These are phyloP conservation scores for Fusarium gaditjirri DNA, from an alignment of 2,329 filamentous ascomycete species.

Conservation along the genomic window DNA sequence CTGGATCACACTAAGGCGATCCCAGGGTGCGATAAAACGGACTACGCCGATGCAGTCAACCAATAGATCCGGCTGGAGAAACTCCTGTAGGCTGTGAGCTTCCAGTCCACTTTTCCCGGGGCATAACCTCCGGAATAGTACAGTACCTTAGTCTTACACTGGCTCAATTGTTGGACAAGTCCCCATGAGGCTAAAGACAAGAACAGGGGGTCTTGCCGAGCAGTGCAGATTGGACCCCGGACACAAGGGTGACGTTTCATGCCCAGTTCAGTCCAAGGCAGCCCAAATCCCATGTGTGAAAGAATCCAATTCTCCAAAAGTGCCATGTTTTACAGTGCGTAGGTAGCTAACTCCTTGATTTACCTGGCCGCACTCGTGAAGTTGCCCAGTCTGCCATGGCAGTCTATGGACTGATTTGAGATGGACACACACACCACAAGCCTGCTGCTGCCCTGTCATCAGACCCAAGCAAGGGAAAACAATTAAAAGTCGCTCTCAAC, in stretches of 20 bases:
- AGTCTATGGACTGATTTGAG: conserved; percentile 1
- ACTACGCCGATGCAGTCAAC: not conserved
- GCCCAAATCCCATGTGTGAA: conserved; percentile 27
- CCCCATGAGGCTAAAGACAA: conserved; percentile 5
- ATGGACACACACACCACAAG: not conserved
- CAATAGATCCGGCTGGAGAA: conserved; percentile 1
- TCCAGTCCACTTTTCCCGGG: conserved; percentile 11
- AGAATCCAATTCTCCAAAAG: conserved; percentile 36
- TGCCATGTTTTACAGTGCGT: conserved; percentile 29
- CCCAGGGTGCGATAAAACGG: conserved; percentile 7
- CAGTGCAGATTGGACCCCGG: conserved; percentile 8
- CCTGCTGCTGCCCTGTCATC: conserved; percentile 23
- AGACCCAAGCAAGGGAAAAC: conserved; percentile 18
- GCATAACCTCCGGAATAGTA: conserved; percentile 22
- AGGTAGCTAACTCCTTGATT: not conserved
- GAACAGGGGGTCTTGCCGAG: conserved; percentile 13
- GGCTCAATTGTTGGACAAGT: not conserved
- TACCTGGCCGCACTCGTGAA: not conserved
- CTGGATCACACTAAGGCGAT: conserved; percentile 18
- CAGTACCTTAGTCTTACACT: not conserved
- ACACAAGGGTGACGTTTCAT: conserved; percentile 22
- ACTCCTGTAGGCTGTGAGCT: not conserved
- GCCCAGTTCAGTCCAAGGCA: not conserved
- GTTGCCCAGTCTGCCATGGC: not conserved
- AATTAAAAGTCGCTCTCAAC: conserved; percentile 14